phyloP scores from a whole-genome alignment of 139 green algal species.

The Haematococcus lacustris region DNA sequence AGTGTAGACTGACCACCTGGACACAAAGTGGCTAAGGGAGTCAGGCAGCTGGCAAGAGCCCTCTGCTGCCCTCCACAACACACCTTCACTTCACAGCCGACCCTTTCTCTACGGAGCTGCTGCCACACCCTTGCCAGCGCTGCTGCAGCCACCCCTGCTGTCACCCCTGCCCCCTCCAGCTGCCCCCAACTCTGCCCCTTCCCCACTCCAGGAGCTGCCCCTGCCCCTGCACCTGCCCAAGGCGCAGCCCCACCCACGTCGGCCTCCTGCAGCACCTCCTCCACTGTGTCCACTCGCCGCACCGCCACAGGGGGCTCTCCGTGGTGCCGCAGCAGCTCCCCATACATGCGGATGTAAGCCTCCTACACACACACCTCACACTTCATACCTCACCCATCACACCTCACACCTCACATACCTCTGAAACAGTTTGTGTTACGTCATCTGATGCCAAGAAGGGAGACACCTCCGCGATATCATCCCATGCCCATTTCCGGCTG shows the following conservation, averaged over 20 bases:
- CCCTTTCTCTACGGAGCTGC: neutral
- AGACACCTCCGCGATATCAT: too few species aligned
- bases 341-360: constrained; percentile 69
- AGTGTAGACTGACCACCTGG: constrained; percentile 87
- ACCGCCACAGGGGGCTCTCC: constrained; percentile 70
- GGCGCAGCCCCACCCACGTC: constrained; percentile 62
- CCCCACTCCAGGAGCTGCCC: too few species aligned
- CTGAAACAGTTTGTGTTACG: too few species aligned
- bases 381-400: too few species aligned
- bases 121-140: neutral
- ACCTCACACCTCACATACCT: too few species aligned
- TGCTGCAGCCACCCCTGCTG: neutral
- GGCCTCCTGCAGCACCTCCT: constrained; percentile 82
- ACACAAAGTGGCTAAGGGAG: neutral
- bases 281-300: constrained; percentile 66
- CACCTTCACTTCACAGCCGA: neutral
- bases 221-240: too few species aligned
- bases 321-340: constrained; percentile 67
- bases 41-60: neutral
- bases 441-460: too few species aligned
- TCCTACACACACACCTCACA: too few species aligned
- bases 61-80: neutral
- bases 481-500: too few species aligned
- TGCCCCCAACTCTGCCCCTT: too few species aligned
- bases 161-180: neutral